Evolutionary conservation across 495 filamentous ascomycete species (phyloP).

Genomic region (Poronia punctata): DNA sequence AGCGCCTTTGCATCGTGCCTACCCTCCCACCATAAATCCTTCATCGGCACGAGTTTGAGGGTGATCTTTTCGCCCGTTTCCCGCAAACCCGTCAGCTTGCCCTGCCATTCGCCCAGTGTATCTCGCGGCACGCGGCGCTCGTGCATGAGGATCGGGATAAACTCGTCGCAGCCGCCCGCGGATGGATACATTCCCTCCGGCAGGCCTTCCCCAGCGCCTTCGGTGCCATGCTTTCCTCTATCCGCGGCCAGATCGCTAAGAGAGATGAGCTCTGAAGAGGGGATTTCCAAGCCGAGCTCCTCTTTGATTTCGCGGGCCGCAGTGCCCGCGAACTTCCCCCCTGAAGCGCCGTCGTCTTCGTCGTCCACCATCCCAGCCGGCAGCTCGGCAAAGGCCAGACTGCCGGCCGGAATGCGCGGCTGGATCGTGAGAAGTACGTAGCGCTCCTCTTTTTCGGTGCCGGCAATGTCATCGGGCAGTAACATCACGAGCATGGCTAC

Average conservation of each 20-base stretch:
- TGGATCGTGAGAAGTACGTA: constrained; percentile 75
- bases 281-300: constrained; percentile 61
- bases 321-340: constrained; percentile 63
- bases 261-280: constrained; percentile 27
- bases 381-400: constrained; percentile 67
- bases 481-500: constrained; percentile 79
- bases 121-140: constrained; percentile 58
- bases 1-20: constrained; percentile 73
- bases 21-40: constrained; percentile 70
- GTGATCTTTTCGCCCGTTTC: constrained; percentile 79
- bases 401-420: constrained; percentile 72
- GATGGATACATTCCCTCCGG: constrained; percentile 66
- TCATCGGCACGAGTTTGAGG: constrained; percentile 61
- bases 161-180: constrained; percentile 79
- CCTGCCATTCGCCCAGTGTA: constrained; percentile 62
- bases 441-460: constrained; percentile 46
- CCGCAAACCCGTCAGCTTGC: constrained; percentile 69
- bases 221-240: constrained; percentile 19
- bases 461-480: constrained; percentile 57
- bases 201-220: constrained; percentile 38
- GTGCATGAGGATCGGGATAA: constrained; percentile 69
- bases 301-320: constrained; percentile 80
- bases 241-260: constrained; percentile 64
- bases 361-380: constrained; percentile 90
- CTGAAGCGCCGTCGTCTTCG: constrained; percentile 10